Evolutionary conservation across 1,139 yeast genomes (phyloP).

Genomic region (Debaryomyces sp.): DNA sequence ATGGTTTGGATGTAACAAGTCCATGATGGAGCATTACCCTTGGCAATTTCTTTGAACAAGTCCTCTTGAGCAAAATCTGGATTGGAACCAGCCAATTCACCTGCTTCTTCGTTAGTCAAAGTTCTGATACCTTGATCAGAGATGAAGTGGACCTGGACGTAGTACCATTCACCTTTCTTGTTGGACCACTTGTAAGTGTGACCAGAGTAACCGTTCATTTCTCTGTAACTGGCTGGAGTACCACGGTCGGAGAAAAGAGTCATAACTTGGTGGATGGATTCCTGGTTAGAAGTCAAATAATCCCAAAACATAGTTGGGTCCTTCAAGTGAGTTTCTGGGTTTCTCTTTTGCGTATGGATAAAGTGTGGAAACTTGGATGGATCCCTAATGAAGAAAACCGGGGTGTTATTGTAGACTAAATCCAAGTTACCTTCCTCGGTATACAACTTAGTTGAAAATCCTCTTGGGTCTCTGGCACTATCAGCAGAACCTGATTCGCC

Average conservation of each 20-base stretch:
- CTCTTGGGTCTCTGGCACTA: slow-evolving; percentile 89
- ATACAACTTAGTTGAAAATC: slow-evolving; percentile 79
- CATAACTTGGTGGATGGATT: slow-evolving; percentile 65
- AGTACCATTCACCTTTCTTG: slow-evolving; percentile 64
- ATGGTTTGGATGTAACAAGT: slow-evolving; percentile 67
- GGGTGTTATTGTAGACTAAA: slow-evolving; percentile 89
- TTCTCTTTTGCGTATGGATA: slow-evolving; percentile 81
- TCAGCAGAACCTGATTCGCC: slow-evolving; percentile 87
- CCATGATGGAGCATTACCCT: slow-evolving; percentile 65
- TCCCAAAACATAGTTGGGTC: slow-evolving; percentile 80
- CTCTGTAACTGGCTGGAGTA: slow-evolving; percentile 65
- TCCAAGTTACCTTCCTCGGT: slow-evolving; percentile 89
- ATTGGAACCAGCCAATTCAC: slow-evolving; percentile 56
- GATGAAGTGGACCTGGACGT: slow-evolving; percentile 66
- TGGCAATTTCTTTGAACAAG: slow-evolving; percentile 61
- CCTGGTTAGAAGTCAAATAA: slow-evolving; percentile 62
- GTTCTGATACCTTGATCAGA: slow-evolving; percentile 63
- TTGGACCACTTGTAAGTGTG: slow-evolving; percentile 73
- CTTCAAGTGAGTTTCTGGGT: slow-evolving; percentile 81
- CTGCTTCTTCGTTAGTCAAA: slow-evolving; percentile 61
- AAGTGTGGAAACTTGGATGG: slow-evolving; percentile 88
- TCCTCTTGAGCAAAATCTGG: slow-evolving; percentile 70
- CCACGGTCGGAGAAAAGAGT: slow-evolving; percentile 68
- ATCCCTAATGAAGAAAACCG: slow-evolving; percentile 83
- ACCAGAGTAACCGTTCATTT: slow-evolving; percentile 74